A percentile compares a stretch with the other conserved stretches of the same genome.
Evolutionary conservation across 495 filamentous ascomycete genomes (phyloP).

Genomic region (Parathielavia hyrcaniae): DNA sequence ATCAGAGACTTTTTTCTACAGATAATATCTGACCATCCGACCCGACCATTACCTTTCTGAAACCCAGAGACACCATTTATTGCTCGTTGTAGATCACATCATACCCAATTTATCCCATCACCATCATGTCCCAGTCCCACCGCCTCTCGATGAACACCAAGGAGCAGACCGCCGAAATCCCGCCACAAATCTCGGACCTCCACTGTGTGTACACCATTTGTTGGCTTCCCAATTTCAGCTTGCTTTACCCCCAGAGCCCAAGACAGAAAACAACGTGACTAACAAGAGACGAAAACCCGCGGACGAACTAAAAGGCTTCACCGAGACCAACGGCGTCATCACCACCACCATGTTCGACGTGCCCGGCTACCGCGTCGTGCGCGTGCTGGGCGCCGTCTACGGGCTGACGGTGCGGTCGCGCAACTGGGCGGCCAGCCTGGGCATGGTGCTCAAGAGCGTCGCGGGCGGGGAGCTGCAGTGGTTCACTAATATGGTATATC

Average conservation of each 20-base stretch:
- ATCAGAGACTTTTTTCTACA: no score
- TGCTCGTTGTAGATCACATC: background rate
- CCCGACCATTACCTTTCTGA: background rate
- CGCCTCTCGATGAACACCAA: slow-evolving; percentile 17
- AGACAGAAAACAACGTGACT: background rate
- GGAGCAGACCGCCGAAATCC: slow-evolving; percentile 27
- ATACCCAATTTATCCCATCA: slow-evolving; percentile 6
- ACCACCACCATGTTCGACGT: slow-evolving; percentile 50
- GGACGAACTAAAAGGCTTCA: slow-evolving; percentile 38
- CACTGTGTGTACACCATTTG: slow-evolving; percentile 28
- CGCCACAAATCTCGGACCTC: slow-evolving; percentile 35
- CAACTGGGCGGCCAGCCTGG: slow-evolving; percentile 42
- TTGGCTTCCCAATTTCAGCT: background rate
- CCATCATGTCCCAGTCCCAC: slow-evolving; percentile 19
- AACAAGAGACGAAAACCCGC: background rate
- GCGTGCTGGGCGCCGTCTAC: slow-evolving; percentile 54
- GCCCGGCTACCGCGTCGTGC: slow-evolving; percentile 51
- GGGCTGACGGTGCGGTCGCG: slow-evolving; percentile 54
- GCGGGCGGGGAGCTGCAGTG: slow-evolving; percentile 53
- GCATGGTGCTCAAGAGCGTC: slow-evolving; percentile 45
- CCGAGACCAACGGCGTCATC: slow-evolving; percentile 54
- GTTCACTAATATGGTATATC: slow-evolving; percentile 46
- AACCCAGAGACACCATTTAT: background rate
- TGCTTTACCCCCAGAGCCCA: background rate
- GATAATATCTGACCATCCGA: no score